These are phyloP conservation scores for Penicillium sp. DNA, from an alignment of 2,329 filamentous ascomycete genomes.

Conservation along the genomic window DNA sequence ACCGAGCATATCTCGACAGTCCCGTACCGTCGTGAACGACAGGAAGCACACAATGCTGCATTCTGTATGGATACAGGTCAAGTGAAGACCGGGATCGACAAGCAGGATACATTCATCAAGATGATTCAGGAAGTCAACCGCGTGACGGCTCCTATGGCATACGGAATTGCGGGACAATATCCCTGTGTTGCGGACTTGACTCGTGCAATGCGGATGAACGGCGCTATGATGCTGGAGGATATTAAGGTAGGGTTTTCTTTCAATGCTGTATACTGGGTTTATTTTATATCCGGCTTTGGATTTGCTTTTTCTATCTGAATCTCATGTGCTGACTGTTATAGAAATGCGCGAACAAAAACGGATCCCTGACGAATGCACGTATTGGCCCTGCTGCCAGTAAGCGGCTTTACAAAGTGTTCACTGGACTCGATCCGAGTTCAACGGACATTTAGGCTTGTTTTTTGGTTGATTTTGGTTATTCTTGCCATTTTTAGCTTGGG, in stretches of 20 bases:
- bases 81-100: conserved; percentile 66
- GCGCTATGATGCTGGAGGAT: conserved; percentile 61
- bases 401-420: conserved; percentile 51
- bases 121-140: conserved; percentile 75
- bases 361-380: conserved; percentile 44
- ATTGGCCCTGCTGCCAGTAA: conserved; percentile 50
- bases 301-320: not conserved
- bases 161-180: conserved; percentile 65
- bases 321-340: conserved; percentile 14
- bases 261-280: not conserved
- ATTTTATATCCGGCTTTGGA: not conserved
- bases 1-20: conserved; percentile 77
- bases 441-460: conserved; percentile 40
- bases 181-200: conserved; percentile 58
- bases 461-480: conserved; percentile 1
- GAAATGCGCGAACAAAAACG: conserved; percentile 51
- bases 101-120: conserved; percentile 65
- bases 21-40: conserved; percentile 59
- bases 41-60: conserved; percentile 49
- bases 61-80: conserved; percentile 82
- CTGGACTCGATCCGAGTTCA: conserved; percentile 44
- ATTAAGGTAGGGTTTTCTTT: conserved; percentile 44
- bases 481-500: not conserved
- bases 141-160: conserved; percentile 69
- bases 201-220: conserved; percentile 56